These are phyloP conservation scores for Ascoidea tarda DNA, from an alignment of 805 yeast species.

Conservation along the genomic window DNA sequence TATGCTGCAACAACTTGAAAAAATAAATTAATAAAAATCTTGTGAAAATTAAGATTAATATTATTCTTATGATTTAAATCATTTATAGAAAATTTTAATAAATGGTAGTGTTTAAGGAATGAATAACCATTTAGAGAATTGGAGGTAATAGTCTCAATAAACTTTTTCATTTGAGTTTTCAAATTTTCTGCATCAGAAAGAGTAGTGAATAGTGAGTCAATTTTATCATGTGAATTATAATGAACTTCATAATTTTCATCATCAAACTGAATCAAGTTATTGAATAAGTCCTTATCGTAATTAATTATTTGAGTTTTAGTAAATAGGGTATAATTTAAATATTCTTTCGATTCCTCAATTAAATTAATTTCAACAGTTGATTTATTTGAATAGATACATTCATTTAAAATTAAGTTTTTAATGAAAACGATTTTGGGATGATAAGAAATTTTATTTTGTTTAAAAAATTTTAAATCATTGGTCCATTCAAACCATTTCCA, in stretches of 20 bases:
- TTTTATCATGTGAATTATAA: slow-evolving; percentile 7
- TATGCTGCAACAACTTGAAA: slow-evolving; percentile 65
- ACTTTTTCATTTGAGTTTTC: slow-evolving; percentile 23
- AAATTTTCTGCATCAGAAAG: slow-evolving; percentile 8
- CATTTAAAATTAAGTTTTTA: slow-evolving; percentile 69
- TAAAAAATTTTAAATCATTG: slow-evolving; percentile 32
- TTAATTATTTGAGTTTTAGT: slow-evolving; percentile 19
- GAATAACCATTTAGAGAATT: slow-evolving; percentile 6
- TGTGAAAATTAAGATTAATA: slow-evolving; percentile 22
- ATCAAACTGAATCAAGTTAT: slow-evolving; percentile 18
- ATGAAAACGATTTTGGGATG: slow-evolving; percentile 70
- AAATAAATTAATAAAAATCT: slow-evolving; percentile 42
- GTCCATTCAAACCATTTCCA: slow-evolving; percentile 99
- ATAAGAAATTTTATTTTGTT: slow-evolving; percentile 27
- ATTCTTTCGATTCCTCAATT: slow-evolving; percentile 38
- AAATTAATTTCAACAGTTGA: slow-evolving; percentile 60
- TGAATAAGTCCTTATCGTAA: not conserved
- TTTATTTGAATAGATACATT: slow-evolving; percentile 68
- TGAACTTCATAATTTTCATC: slow-evolving; percentile 17
- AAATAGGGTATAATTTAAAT: slow-evolving; percentile 29
- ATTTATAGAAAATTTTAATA: slow-evolving; percentile 16
- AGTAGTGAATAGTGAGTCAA: slow-evolving; percentile 17
- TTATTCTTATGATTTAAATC: slow-evolving; percentile 17
- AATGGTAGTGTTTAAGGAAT: slow-evolving; percentile 16
- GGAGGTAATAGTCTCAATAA: slow-evolving; percentile 13